Base-by-base conservation (phyloP, 2,329 filamentous ascomycete species). In the Aspergillus fumigatiaffinis region DNA sequence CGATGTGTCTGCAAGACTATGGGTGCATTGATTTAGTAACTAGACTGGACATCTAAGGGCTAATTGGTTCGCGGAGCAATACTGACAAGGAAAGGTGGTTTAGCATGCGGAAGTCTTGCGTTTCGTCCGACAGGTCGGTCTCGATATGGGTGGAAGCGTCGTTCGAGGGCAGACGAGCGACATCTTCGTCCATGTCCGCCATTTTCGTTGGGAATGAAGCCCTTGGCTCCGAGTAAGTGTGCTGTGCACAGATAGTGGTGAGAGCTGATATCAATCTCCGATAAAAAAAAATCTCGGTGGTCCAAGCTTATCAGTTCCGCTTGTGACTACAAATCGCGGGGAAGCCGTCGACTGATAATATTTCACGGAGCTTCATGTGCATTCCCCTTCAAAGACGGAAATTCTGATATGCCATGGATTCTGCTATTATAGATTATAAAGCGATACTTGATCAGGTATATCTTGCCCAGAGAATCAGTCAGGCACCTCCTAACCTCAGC, bases 81-180 rank as follows among this genome's bases (percentile, higher is more conserved):
- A 67, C 70, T 60, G 67, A 80, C 74, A 79, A 81, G 73, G 79
- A 81, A 62, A 87, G 71, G 58, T 79, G 78, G 60, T 78, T 79
- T 44, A 88, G 87, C 60, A 92, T 87, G 62, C 90, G 87, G 73
- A 93, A 97, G 76, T 97, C 93, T 68, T 92, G 91, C 1, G 87
- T 84, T 72, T 92, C 89, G 66, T 96, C 92, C 44, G 88, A 88
- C 53, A 87, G 81, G 60, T 86, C 85, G 50, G 85, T 81, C 56
- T 89, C 86, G n/a, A 70, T 63, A 55, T 73, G 68, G 7, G 73
- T 70, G 47, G 72, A 57, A 17, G 66, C 58, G 53, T 67, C 67
- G 50, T 65, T 64, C 3, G 69, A 65, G 8, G 66, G 66, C 28
- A 66, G 65, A 44, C 68, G 67, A 42, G 78, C 69, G 41, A 65